phyloP scores from a whole-genome alignment of 805 yeast species.

The Myxozyma udenii region DNA sequence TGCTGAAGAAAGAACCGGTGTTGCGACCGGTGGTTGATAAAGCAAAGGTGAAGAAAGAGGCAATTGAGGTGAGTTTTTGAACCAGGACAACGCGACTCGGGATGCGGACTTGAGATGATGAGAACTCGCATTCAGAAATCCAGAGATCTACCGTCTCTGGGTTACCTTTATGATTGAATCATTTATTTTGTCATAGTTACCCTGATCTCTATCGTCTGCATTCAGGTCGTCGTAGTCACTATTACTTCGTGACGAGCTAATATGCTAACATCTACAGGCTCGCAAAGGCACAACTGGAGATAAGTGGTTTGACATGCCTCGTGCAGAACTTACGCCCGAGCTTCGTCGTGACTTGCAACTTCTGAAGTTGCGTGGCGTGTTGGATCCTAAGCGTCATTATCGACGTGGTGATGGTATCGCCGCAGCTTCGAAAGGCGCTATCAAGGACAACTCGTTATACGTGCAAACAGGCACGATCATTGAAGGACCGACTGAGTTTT shows the following conservation, averaged over 20 bases:
- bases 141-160: constrained; percentile 21
- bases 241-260: neutral
- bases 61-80: constrained; percentile 29
- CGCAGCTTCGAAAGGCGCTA: constrained; percentile 47
- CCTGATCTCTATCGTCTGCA: constrained; percentile 23
- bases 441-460: constrained; percentile 47
- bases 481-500: constrained; percentile 78
- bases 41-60: constrained; percentile 33
- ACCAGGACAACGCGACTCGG: neutral
- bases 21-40: constrained; percentile 37
- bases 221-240: too few relatives aligned
- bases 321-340: constrained; percentile 66
- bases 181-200: constrained; percentile 32
- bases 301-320: constrained; percentile 80
- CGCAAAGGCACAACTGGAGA: constrained; percentile 47
- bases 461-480: constrained; percentile 88
- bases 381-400: constrained; percentile 94
- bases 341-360: constrained; percentile 74
- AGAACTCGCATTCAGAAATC: constrained; percentile 12
- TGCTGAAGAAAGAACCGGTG: neutral
- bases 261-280: constrained; percentile 18
- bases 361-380: constrained; percentile 79
- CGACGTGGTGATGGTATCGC: constrained; percentile 40
- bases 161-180: constrained; percentile 19
- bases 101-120: constrained; percentile 21